Evolutionary conservation across 305 asterid species (phyloP), one percentile per base, ranked within the genome.

Genomic region (Fraxinus baroniana): DNA sequence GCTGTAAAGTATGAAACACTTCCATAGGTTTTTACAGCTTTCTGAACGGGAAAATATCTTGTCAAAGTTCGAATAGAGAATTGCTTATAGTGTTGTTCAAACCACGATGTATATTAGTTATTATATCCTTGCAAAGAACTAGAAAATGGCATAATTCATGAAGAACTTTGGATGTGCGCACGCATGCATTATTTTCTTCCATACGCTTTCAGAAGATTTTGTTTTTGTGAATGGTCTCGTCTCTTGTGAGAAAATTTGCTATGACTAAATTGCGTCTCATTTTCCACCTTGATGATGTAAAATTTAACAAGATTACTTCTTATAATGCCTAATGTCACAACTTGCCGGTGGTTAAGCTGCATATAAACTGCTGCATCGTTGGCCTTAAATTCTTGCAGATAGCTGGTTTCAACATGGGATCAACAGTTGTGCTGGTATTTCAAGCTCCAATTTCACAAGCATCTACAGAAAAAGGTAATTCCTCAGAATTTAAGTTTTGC

Each of bases 331-430:
- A 55, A 57, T 70, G 33, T 62, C 66, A 76, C 62, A 46, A 55
- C 35, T 8, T 37, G 18, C 74, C 22, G 24, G 9, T 68, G 76
- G 32, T 74, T 55, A 17, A 64, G 24, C 22, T 62, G 74, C 32
- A 79, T 52, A 24, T 71, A 33, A 9, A 81, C 12, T 79, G 26
- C n/a, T 82, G 26, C 46, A 73, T 12, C 18, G 20, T 46, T 75
- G 4, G 44, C 30, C 35, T 66, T 37, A n/a, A 64, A 44, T 74
- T 37, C 35, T 55, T 87, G 86, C 93, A 94, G 99, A 83, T 95
- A 66, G 99, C 90, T 76, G 96, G 97, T 79, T 95, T 95, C 90
- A 95, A 93, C 85, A 91, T 95, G 98, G 99, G 99, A 77, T 95
- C 99, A 15, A 95, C 99, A 0, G 99, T 94, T 84, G 97, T 95